Evolutionary conservation across 257 asterid genomes (phyloP), one percentile per base, ranked within the genome.

Genomic region (Anisodus tanguticus): DNA sequence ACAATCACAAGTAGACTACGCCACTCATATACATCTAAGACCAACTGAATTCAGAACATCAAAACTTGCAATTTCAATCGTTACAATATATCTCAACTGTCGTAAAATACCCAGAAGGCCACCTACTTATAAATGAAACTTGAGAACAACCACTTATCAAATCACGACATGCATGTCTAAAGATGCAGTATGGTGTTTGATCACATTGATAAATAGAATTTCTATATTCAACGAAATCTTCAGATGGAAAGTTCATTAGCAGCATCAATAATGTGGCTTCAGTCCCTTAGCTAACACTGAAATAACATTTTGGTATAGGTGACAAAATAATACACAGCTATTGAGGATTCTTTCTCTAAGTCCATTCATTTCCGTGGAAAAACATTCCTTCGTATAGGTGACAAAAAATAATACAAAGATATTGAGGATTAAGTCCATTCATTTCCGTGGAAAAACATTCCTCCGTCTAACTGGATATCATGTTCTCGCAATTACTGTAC

Each of bases 401-500:
- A 51, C 81, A 74, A 72, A 22, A 39, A 2, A 59, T 7, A 59
- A 59, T 59, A 3, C 31, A 59, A 11, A 59, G 64, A 9, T 59
- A 59, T 17, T 59, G 64, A 59, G 10, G 64, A 19, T 17, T 17
- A 5, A 16, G 22, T 16, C 4, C 66, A 59, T 59, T 59, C 31
- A 7, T 17, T 59, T 7, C 8, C 66, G 3, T 59, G 66, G 66
- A 59, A 59, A 59, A 17, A 59, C 10, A 59, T 17, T 2, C 3
- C 19, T 17, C 6, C 2, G 31, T 17, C 2, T 26, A 76, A 13
- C 26, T 51, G 81, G 63, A 31, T 22, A 76, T 76, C 81, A 6
- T 51, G 26, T 76, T 76, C 63, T 76, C 26, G 26, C 13, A 76
- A 51, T 76, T 51, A 22, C 81, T 76, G 81, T 76, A 76, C 81